Evolutionary conservation across 2,329 filamentous ascomycete species (phyloP).

Genomic region (Davidsoniella eucalypti): DNA sequence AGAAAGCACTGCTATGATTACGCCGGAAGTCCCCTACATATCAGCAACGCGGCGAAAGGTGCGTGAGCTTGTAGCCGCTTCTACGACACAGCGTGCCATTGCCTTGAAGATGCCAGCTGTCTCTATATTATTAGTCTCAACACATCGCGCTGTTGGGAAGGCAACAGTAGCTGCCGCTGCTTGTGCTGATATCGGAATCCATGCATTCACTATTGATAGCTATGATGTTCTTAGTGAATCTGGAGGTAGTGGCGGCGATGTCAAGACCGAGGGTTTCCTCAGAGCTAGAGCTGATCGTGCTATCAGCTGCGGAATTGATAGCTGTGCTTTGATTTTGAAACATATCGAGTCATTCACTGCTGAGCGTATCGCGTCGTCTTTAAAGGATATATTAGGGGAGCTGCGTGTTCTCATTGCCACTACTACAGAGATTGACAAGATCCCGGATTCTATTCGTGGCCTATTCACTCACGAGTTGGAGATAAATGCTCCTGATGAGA

Average conservation of each 20-base stretch:
- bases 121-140: slow-evolving; percentile 76
- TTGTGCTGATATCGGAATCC: slow-evolving; percentile 76
- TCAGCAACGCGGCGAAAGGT: slow-evolving; percentile 53
- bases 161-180: slow-evolving; percentile 59
- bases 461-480: slow-evolving; percentile 93
- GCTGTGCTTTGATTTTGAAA: slow-evolving; percentile 68
- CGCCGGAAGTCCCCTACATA: slow-evolving; percentile 34
- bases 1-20: slow-evolving; percentile 21
- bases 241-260: slow-evolving; percentile 40
- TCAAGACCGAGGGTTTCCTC: slow-evolving; percentile 84
- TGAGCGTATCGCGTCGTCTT: slow-evolving; percentile 70
- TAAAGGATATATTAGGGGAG: slow-evolving; percentile 70
- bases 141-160: slow-evolving; percentile 87
- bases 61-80: slow-evolving; percentile 70
- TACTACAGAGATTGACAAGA: slow-evolving; percentile 86
- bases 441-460: slow-evolving; percentile 76
- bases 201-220: slow-evolving; percentile 75
- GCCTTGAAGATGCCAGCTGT: slow-evolving; percentile 77
- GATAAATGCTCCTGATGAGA: slow-evolving; percentile 82
- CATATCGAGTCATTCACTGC: slow-evolving; percentile 85
- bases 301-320: slow-evolving; percentile 70
- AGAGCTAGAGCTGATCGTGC: slow-evolving; percentile 78
- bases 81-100: slow-evolving; percentile 74
- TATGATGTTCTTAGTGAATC: slow-evolving; percentile 93
- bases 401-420: slow-evolving; percentile 78